Percentiles rank a stretch among this genome's conserved stretches.
Conservation (phyloP, 2,329 filamentous ascomycete species). For the Microsporum ferrugineum region DNA sequence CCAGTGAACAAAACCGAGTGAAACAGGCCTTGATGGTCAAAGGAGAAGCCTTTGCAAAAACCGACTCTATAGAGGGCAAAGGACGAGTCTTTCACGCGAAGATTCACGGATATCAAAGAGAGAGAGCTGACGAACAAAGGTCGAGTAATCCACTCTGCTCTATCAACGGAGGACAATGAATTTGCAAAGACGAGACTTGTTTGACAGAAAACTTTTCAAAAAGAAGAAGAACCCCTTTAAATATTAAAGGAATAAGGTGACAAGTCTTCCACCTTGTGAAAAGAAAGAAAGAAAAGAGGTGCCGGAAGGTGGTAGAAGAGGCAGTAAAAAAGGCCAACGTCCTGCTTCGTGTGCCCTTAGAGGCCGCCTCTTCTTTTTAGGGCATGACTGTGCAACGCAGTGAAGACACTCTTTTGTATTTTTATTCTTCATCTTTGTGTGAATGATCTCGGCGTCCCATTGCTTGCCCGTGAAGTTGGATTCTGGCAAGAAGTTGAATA, state of each 20-base stretch:
- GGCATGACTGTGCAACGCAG: background rate
- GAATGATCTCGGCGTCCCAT: background rate
- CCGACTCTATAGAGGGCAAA: no score
- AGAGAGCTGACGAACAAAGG: background rate
- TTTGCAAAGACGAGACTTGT: background rate
- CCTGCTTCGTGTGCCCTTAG: constrained; percentile 3
- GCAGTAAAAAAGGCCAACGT: background rate
- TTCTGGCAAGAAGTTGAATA: background rate
- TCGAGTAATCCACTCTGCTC: background rate
- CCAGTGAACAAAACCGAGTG: background rate
- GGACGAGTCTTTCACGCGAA: no score
- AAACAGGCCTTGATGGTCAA: background rate
- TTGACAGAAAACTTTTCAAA: background rate
- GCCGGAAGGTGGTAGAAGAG: background rate
- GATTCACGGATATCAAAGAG: background rate
- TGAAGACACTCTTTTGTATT: background rate
- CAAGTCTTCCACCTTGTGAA: background rate
- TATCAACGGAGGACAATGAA: background rate
- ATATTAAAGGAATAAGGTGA: background rate
- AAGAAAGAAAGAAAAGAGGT: background rate
- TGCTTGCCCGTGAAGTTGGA: background rate
- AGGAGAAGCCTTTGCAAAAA: no score
- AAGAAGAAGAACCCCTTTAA: background rate
- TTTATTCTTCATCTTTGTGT: background rate
- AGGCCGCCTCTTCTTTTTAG: background rate